Conservation (phyloP, 176 grass and related monocot genomes). For the Rhynchospora breviuscula region DNA sequence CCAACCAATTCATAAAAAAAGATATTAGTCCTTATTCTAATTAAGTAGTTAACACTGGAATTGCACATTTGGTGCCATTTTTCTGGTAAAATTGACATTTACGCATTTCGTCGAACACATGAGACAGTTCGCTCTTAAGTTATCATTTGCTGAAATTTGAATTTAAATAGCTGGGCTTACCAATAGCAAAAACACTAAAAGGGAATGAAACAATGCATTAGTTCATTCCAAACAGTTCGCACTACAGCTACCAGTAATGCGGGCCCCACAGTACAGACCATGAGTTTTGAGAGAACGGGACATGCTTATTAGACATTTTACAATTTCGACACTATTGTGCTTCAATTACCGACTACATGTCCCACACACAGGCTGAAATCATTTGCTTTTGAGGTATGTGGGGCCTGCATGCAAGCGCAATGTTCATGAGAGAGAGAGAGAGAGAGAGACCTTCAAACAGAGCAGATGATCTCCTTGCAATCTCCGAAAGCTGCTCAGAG, state of each 20-base stretch:
- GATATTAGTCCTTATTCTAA: background rate
- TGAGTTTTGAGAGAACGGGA: background rate
- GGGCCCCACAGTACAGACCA: background rate
- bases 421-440: background rate
- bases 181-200: background rate
- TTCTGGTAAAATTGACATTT: background rate
- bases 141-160: background rate
- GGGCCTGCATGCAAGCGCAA: background rate
- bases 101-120: background rate
- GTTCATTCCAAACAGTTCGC: background rate
- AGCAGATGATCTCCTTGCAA: background rate
- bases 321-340: background rate
- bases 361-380: background rate
- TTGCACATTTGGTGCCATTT: background rate
- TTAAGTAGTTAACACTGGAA: background rate
- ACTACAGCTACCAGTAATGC: background rate
- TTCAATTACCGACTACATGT: background rate
- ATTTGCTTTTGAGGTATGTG: background rate
- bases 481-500: constrained; percentile 15
- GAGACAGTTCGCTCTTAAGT: background rate
- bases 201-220: background rate
- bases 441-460: constrained; percentile 20
- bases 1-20: background rate
- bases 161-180: background rate
- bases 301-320: background rate